Evolutionary conservation across 352 stramenopile genomes (phyloP).

Genomic region (Pythium brachiatum): DNA sequence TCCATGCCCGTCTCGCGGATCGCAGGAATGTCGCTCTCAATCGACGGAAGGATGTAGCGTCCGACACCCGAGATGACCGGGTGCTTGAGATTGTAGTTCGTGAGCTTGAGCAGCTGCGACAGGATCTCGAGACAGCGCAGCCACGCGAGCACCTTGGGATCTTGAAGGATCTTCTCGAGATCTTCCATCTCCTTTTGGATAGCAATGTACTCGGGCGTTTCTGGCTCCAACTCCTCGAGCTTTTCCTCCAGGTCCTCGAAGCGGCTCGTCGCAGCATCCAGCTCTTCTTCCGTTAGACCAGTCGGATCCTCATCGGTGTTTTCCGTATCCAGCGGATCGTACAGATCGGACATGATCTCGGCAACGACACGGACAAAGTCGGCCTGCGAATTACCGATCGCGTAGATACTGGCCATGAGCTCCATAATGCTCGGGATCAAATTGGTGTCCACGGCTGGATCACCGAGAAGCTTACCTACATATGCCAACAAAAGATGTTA

Average conservation of each 20-base stretch:
- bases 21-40: constrained; percentile 73
- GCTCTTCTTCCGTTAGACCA: constrained; percentile 53
- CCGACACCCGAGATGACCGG: constrained; percentile 63
- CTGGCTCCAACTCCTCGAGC: constrained; percentile 52
- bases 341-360: constrained; percentile 77
- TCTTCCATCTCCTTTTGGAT: constrained; percentile 65
- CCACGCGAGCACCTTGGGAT: constrained; percentile 65
- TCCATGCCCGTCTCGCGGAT: constrained; percentile 72
- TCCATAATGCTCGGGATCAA: constrained; percentile 73
- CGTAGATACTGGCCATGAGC: constrained; percentile 71
- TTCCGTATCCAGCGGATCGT: constrained; percentile 56
- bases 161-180: constrained; percentile 65
- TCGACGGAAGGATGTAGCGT: constrained; percentile 72
- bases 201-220: constrained; percentile 57
- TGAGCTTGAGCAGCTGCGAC: constrained; percentile 69
- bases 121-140: constrained; percentile 75
- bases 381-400: constrained; percentile 55
- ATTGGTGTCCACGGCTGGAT: constrained; percentile 51
- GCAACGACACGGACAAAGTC: constrained; percentile 78
- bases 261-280: constrained; percentile 43
- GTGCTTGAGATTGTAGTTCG: constrained; percentile 62
- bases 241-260: constrained; percentile 65
- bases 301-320: constrained; percentile 18
- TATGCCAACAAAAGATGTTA: neutral
- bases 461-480: constrained; percentile 56